Percentiles rank a stretch among this genome's conserved stretches.
These are phyloP conservation scores for Verbena officinalis DNA, from an alignment of 257 asterid genomes.

Conservation along the genomic window DNA sequence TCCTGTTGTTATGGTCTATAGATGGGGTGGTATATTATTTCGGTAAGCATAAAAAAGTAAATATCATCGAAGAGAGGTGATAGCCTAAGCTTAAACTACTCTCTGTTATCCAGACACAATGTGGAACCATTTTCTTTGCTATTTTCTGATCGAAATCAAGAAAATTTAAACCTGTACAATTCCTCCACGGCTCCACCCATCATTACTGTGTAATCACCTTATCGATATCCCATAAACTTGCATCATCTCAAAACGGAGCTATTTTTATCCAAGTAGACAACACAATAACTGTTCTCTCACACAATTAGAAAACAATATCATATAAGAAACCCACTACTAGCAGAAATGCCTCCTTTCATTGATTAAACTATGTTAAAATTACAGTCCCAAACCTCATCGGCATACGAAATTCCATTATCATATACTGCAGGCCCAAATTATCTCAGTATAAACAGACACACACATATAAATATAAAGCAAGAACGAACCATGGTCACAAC, in stretches of 20 bases:
- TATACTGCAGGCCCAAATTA: conserved; percentile 21
- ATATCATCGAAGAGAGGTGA: neutral
- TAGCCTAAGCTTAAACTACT: no score
- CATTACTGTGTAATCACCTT: neutral
- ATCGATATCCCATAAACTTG: neutral
- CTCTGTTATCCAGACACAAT: no score
- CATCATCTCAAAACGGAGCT: neutral
- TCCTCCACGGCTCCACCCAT: no score
- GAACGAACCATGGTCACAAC: conserved; percentile 78
- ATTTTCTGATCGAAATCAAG: no score
- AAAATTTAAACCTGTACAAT: no score
- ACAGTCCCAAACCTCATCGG: neutral
- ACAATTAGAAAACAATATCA: neutral
- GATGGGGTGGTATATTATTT: neutral
- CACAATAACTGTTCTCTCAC: neutral
- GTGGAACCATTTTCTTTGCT: no score
- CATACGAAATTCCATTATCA: conserved; percentile 14
- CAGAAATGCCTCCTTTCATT: neutral
- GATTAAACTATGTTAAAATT: neutral
- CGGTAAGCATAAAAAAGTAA: neutral
- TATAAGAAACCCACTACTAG: conserved; percentile 9
- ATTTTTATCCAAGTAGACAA: neutral
- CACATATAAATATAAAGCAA: neutral
- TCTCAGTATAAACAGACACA: neutral
- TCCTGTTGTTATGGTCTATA: neutral